Base-by-base conservation (phyloP, 176 grass and related monocot species). In the Pharus latifolius region DNA sequence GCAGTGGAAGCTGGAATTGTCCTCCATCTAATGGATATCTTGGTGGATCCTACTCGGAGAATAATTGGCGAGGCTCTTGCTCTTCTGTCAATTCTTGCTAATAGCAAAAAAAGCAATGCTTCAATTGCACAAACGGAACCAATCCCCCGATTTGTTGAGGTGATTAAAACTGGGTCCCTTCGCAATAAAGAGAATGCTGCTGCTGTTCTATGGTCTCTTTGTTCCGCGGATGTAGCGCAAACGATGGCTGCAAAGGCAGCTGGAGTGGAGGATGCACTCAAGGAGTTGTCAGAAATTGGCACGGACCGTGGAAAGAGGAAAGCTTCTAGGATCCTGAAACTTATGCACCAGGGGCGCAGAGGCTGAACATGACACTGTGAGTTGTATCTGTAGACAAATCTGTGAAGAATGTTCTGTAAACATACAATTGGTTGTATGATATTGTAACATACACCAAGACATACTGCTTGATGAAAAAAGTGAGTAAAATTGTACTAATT, bases 241-340 rank as follows among this genome's bases (percentile, higher is more conserved):
- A 75, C 48, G 7, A 50, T 19, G 56, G 79, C 70, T 70, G 79
- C 76, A 30, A 99, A 84, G 65, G 84, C 81, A 8, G 67, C 70
- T 51, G 95, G 90, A 52, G 78, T n/a, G 11, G 76, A 82, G 63
- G 90, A 88, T 72, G 90, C 78, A 43, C 69, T 99, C 30, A 91
- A 84, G 63, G 95, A 94, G 50, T 59, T 99, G 20, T 59, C 82
- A n/a, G 87, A 94, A 74, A 86, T 56, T 3, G 90, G 95, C 65
- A 94, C 87, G 1, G 90, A 94, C 20, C 84, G 90, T 9, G 95
- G 90, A 56, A 99, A 94, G 72, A 90, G 95, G 78, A 99, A 99
- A 78, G 87, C 95, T 43, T 78, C 63, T 53, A 84, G 81, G 58
- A 83, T 94, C 48, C 71, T 99, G 25, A 87, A 83, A 67, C 64